A percentile compares a stretch with the other conserved stretches of the same genome.
These are phyloP conservation scores for Brachypodium distachyon DNA, from an alignment of 202 grass and related monocot species.

Conservation along the genomic window DNA sequence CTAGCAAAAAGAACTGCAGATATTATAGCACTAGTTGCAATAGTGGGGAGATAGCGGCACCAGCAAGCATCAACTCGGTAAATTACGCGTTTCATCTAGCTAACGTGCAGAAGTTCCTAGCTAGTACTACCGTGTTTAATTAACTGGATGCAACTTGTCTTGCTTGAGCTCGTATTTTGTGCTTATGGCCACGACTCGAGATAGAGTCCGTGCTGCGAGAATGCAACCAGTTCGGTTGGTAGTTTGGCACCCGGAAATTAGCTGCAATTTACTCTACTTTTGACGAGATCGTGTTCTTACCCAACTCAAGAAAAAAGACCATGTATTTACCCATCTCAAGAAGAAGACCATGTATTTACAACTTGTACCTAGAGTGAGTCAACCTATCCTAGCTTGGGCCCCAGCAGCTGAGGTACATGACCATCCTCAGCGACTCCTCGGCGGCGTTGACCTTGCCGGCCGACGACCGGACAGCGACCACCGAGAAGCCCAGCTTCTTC, in stretches of 20 bases:
- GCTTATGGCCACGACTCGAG: not conserved
- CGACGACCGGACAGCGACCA: not conserved
- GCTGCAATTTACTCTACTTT: no score
- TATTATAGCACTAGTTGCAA: no score
- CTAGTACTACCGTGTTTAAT: no score
- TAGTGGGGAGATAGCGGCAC: no score
- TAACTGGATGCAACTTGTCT: not conserved
- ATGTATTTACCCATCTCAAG: not conserved
- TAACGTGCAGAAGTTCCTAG: no score
- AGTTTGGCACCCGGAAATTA: no score
- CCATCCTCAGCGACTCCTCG: slow-evolving; percentile 58
- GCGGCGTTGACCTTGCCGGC: not conserved
- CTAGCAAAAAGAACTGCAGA: no score
- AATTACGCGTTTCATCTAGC: no score
- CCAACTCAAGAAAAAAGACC: no score
- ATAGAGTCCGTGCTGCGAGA: not conserved
- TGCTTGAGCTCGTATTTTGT: not conserved
- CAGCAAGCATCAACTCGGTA: no score
- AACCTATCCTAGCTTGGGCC: slow-evolving; percentile 31
- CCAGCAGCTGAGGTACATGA: slow-evolving; percentile 80
- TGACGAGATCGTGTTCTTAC: no score
- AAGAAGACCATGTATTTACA: not conserved
- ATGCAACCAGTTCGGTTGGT: not conserved
- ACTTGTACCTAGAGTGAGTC: not conserved
- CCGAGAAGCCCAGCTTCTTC: not conserved